These are phyloP conservation scores for Paraphoma sp. DNA, from an alignment of 2,329 filamentous ascomycete species.

Conservation along the genomic window DNA sequence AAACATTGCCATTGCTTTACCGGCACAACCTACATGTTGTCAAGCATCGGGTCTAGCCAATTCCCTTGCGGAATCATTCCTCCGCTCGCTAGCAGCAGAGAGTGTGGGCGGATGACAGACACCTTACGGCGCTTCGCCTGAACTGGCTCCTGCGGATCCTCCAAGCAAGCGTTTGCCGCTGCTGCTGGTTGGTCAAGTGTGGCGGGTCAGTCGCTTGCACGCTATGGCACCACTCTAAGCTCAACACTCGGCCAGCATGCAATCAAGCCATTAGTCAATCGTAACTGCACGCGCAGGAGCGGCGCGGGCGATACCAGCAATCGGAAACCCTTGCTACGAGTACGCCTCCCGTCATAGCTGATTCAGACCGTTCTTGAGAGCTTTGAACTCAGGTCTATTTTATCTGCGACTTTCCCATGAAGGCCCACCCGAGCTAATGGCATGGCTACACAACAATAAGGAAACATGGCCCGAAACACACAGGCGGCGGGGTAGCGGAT, in stretches of 20 bases:
- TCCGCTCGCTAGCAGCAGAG: slow-evolving; percentile 8
- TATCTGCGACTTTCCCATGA: not conserved
- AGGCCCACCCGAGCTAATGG: not conserved
- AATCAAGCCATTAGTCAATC: slow-evolving; percentile 17
- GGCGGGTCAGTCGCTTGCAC: slow-evolving; percentile 20
- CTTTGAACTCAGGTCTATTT: not conserved
- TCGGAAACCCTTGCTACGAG: not conserved
- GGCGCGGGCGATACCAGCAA: slow-evolving; percentile 2
- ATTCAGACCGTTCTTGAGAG: too few relatives aligned
- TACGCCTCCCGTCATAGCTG: too few relatives aligned
- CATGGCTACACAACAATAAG: slow-evolving; percentile 8
- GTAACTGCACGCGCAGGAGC: slow-evolving; percentile 21
- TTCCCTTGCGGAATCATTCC: slow-evolving; percentile 6
- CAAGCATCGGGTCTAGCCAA: slow-evolving; percentile 5
- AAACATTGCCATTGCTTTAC: not conserved
- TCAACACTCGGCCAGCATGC: slow-evolving; percentile 20
- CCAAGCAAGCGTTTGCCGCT: slow-evolving; percentile 23
- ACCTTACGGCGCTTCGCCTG: slow-evolving; percentile 20
- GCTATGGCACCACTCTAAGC: slow-evolving; percentile 21
- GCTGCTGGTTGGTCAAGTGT: slow-evolving; percentile 26
- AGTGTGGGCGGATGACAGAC: slow-evolving; percentile 9
- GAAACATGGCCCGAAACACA: slow-evolving; percentile 17
- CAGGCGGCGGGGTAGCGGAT: slow-evolving; percentile 37
- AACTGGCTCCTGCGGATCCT: slow-evolving; percentile 23
- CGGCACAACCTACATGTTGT: not conserved